A percentile compares a stretch with the other conserved stretches of the same genome.
Conservation (phyloP, 2,329 filamentous ascomycete species). For the Lachnellula hyalina region DNA sequence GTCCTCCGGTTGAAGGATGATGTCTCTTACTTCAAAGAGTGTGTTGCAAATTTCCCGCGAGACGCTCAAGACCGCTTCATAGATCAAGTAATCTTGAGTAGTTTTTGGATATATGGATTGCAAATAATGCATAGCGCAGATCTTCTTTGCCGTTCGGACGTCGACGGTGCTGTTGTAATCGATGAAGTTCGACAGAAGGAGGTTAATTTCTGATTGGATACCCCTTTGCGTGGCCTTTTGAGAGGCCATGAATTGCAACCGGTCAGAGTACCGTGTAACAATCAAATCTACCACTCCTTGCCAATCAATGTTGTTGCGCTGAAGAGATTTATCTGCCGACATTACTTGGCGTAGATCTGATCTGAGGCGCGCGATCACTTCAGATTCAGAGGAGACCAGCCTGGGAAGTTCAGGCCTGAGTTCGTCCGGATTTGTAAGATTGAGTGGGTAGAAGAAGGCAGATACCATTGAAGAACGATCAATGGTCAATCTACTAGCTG, state of each 20-base stretch:
- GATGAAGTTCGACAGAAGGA: constrained; percentile 39
- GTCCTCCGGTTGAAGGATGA: constrained; percentile 7
- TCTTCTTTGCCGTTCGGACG: constrained; percentile 36
- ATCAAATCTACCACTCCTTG: constrained; percentile 63
- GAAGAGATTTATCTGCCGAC: constrained; percentile 30
- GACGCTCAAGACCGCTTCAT: constrained; percentile 38
- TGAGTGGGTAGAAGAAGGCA: constrained; percentile 26
- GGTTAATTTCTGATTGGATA: constrained; percentile 36
- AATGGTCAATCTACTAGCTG: constrained; percentile 29
- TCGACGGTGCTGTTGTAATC: constrained; percentile 35
- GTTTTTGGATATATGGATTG: constrained; percentile 33
- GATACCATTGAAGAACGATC: constrained; percentile 30
- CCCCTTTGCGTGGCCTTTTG: constrained; percentile 6
- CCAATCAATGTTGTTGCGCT: constrained; percentile 41
- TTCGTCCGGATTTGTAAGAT: constrained; percentile 26
- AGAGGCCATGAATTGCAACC: constrained; percentile 36
- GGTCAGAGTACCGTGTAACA: constrained; percentile 53
- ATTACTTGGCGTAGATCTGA: constrained; percentile 40
- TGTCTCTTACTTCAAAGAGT: constrained; percentile 19
- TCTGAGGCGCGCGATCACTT: constrained; percentile 33
- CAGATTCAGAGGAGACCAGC: constrained; percentile 6
- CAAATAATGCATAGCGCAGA: constrained; percentile 45
- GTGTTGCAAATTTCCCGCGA: constrained; percentile 37
- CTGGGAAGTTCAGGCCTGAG: constrained; percentile 19
- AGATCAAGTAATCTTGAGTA: constrained; percentile 40